phyloP scores from a whole-genome alignment of 805 yeast species.

The Starmerella etchellsii region DNA sequence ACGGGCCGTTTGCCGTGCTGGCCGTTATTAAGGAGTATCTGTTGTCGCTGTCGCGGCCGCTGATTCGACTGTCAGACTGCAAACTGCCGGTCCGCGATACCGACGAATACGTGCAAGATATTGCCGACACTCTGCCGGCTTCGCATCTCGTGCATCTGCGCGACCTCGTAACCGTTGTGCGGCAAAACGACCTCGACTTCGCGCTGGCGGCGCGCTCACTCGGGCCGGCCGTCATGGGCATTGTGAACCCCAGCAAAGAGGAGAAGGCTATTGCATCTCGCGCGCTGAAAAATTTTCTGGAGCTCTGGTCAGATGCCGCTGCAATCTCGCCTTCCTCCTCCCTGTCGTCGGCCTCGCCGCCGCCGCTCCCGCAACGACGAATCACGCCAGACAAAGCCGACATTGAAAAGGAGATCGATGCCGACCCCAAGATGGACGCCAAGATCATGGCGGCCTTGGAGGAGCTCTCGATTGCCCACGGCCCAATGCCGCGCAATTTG shows the following conservation, averaged over 20 bases:
- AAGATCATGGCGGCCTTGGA: neutral
- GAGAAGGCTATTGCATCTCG: conserved; percentile 40
- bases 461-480: neutral
- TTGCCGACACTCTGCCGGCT: conserved; percentile 24
- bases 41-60: conserved; percentile 39
- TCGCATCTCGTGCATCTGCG: conserved; percentile 5
- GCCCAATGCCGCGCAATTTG: conserved; percentile 10
- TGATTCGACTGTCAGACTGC: conserved; percentile 40
- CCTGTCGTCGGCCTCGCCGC: neutral
- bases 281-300: conserved; percentile 41
- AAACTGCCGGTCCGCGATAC: conserved; percentile 43
- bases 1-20: conserved; percentile 42
- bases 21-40: conserved; percentile 35
- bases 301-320: conserved; percentile 25
- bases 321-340: neutral
- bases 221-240: conserved; percentile 46
- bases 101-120: conserved; percentile 31
- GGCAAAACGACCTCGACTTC: neutral
- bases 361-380: neutral
- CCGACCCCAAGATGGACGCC: neutral
- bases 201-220: conserved; percentile 33
- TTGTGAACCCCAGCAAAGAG: conserved; percentile 36
- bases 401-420: neutral
- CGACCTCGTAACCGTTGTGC: conserved; percentile 1
- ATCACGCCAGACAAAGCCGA: neutral